Evolutionary conservation across 495 filamentous ascomycete species (phyloP).

Genomic region (Xylaria bambusicola): DNA sequence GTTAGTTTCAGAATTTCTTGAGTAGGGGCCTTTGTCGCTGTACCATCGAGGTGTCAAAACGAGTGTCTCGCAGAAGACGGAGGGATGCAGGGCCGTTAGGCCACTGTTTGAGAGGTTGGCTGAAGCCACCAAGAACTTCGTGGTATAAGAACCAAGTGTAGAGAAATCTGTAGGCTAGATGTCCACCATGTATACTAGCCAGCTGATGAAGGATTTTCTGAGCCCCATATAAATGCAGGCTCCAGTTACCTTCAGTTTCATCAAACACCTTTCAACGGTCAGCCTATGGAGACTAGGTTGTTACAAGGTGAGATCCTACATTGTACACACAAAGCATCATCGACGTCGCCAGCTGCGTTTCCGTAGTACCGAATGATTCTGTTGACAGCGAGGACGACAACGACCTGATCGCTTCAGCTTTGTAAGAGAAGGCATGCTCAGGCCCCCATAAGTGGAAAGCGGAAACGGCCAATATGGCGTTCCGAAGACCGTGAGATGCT

Average conservation of each 20-base stretch:
- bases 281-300: constrained; percentile 2
- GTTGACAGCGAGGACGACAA: constrained; percentile 32
- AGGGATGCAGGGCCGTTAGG: constrained; percentile 29
- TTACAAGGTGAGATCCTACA: constrained; percentile 20
- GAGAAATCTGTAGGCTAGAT: constrained; percentile 31
- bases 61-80: constrained; percentile 26
- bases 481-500: constrained; percentile 35
- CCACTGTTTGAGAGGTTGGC: constrained; percentile 30
- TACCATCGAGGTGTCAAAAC: constrained; percentile 36
- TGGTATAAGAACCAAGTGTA: constrained; percentile 42
- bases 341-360: constrained; percentile 39
- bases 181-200: constrained; percentile 29
- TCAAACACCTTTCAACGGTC: constrained; percentile 35
- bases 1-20: constrained; percentile 9
- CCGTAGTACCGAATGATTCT: constrained; percentile 27
- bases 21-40: neutral
- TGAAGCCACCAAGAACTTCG: constrained; percentile 38
- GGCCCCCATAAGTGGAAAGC: constrained; percentile 37
- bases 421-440: constrained; percentile 34
- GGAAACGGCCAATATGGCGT: constrained; percentile 38
- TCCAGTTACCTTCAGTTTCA: constrained; percentile 40
- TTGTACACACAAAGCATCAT: constrained; percentile 45
- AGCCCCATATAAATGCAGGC: constrained; percentile 35
- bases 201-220: constrained; percentile 32
- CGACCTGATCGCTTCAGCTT: constrained; percentile 35